Base-by-base conservation (phyloP, 2,329 filamentous ascomycete genomes). In the Pyricularia pennisetigena region DNA sequence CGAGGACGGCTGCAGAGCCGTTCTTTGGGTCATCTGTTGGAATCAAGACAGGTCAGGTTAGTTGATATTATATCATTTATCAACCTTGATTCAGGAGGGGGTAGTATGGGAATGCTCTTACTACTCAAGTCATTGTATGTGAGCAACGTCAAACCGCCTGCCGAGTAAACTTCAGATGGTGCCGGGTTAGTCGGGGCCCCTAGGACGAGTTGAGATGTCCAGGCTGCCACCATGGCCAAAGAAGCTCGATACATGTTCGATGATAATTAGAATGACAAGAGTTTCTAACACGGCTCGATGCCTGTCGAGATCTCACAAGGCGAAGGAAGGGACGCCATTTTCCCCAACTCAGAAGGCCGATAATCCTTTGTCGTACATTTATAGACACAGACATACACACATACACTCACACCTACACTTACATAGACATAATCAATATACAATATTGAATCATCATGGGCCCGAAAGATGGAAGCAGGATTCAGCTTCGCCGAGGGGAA, bases 1-100 rank as follows among this genome's bases (percentile, higher is more conserved):
- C 68, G 4, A 71, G 70, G 35, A 71, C 66, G 24, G 70, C 70
- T 0, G 70, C 68, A 3, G 68, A 66, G 63, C 71, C 71, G 10
- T 69, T 64, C 28, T 68, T 71, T 16, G 66, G 49, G 20, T 32
- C 35, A 29, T 67, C 65, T 61, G 23, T 69, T 67, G 12, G 32
- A 29, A 41, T 62, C 5, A 28, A 28, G 9, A 10, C 10, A 16
- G 2, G 12, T 24, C n/a, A n/a, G n/a, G n/a, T 28, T 23, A 35
- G 32, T 20, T 35, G 6, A 41, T 32, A 24, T 26, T 1, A 30
- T 41, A 10, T 2, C 28, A 5, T 10, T 23, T 9, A 23, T 12
- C 4, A 63, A 2, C 16, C 32, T 14, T 35, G 10, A 35, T 35
- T 3, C 9, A 16, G 20, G 3, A 8, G 57, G 24, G n/a, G n/a